phyloP scores from a whole-genome alignment of 768 basidiomycete species.

The Pulveroboletus sp. region DNA sequence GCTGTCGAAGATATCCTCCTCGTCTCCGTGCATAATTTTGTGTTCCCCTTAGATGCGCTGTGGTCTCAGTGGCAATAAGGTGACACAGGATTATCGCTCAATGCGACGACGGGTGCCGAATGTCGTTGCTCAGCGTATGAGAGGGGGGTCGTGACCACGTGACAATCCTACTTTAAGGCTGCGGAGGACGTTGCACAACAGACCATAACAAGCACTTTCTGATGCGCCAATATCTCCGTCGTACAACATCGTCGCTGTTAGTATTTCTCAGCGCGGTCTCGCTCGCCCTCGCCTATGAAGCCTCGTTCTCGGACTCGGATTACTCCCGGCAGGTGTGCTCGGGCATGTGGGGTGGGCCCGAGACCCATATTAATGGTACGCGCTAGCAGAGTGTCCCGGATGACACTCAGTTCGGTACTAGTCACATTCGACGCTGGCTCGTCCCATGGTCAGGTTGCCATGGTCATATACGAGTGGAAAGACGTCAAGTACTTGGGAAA shows the following conservation, averaged over 20 bases:
- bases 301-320: conserved; percentile 69
- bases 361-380: conserved; percentile 81
- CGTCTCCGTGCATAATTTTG: conserved; percentile 68
- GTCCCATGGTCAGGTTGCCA: conserved; percentile 84
- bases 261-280: conserved; percentile 30
- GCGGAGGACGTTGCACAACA: conserved; percentile 17
- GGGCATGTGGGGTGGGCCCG: conserved; percentile 84
- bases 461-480: conserved; percentile 95
- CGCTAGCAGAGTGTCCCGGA: conserved; percentile 4
- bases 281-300: conserved; percentile 50
- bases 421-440: conserved; percentile 67
- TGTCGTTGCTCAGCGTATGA: background rate
- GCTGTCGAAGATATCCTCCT: conserved; percentile 88
- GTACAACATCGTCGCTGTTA: conserved; percentile 12
- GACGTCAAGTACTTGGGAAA: conserved; percentile 83
- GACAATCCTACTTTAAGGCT: conserved; percentile 12
- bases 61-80: background rate
- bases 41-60: background rate
- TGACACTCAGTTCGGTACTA: conserved; percentile 24
- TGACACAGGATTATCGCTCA: background rate
- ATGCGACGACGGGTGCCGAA: conserved; percentile 1
- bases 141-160: conserved; percentile 19
- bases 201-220: conserved; percentile 25
- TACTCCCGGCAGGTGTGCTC: conserved; percentile 88
- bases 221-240: conserved; percentile 24